Base-by-base conservation (phyloP, 2,329 filamentous ascomycete species). In the Venturiaceae sp. region DNA sequence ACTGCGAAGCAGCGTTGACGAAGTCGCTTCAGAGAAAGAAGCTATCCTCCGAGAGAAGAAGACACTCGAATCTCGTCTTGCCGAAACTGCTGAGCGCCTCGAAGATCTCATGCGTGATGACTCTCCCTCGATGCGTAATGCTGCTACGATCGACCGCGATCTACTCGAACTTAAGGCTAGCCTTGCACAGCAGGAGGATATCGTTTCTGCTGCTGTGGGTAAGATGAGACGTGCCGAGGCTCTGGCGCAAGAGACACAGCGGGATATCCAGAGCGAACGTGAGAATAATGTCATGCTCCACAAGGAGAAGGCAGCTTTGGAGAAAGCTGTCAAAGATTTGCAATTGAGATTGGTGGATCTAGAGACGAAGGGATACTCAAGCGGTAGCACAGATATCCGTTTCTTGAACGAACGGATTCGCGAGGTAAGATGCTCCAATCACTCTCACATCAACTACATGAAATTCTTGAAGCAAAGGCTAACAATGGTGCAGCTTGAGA, bases 171-270 rank as follows among this genome's bases (percentile, higher is more conserved):
- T 99, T 63, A 96, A 94, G 75, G 87, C 90, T 9, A 86, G 81
- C 63, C 81, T 97, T 34, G 92, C 92, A 3, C 91, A 96, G 67
- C 90, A 96, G 67, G 90, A 97, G 73, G 92, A 99, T 69, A 86
- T 97, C 60, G 89, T 91, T 11, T 83, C 87, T 0, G 92, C 94
- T 3, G 92, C 92, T 0, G 87, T 97, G 41, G 92, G 94, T 67
- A 97, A 97, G 79, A 99, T 99, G 94, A 84, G 92, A 58, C 86
- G 92, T 26, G 90, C 94, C 2, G 92, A 99, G 68, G 88, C 90
- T 4, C 77, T 97, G 33, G 86, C 86, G 1, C 83, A 86, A 8
- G 94, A 99, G 72, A 86, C 95, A 63, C 92, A 97, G 68, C 95
- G 94, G 71, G 94, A 99, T 67, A 90, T 96, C 62, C 84, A 86